phyloP scores from a whole-genome alignment of 371 early-diverging fungal species.

The Polyrhizophydium stewartii region DNA sequence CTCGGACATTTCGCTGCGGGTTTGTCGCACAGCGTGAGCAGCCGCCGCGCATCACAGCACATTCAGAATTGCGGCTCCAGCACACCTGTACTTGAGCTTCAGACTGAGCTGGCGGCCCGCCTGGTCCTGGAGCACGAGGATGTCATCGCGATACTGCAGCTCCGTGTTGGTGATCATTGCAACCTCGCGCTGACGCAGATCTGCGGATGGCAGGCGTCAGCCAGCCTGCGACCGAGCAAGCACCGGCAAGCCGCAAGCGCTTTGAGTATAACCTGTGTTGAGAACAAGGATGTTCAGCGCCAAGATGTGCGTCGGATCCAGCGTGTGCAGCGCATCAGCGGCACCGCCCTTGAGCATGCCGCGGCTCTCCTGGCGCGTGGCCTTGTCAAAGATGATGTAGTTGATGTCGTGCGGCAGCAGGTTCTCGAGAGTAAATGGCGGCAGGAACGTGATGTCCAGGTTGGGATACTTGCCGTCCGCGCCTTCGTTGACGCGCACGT shows the following conservation, averaged over 20 bases:
- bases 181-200: conserved; percentile 70
- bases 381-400: conserved; percentile 73
- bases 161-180: conserved; percentile 76
- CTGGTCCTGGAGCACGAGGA: conserved; percentile 61
- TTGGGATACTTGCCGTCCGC: conserved; percentile 58
- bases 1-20: conserved; percentile 26
- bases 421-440: conserved; percentile 95
- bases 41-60: background rate
- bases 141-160: conserved; percentile 58
- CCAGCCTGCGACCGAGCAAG: background rate
- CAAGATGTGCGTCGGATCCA: conserved; percentile 79
- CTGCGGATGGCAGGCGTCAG: conserved; percentile 17
- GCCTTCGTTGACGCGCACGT: conserved; percentile 21
- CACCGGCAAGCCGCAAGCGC: background rate
- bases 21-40: background rate
- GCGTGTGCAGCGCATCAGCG: conserved; percentile 73
- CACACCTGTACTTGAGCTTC: conserved; percentile 62
- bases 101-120: conserved; percentile 65
- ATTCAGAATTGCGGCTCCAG: background rate
- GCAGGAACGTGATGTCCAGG: conserved; percentile 76
- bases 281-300: conserved; percentile 70
- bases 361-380: conserved; percentile 58
- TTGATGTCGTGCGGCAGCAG: conserved; percentile 84
- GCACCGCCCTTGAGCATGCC: conserved; percentile 69
- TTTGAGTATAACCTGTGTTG: conserved; percentile 50